These are phyloP conservation scores for Rauvolfia tetraphylla DNA, from an alignment of 257 asterid genomes.

Conservation along the genomic window DNA sequence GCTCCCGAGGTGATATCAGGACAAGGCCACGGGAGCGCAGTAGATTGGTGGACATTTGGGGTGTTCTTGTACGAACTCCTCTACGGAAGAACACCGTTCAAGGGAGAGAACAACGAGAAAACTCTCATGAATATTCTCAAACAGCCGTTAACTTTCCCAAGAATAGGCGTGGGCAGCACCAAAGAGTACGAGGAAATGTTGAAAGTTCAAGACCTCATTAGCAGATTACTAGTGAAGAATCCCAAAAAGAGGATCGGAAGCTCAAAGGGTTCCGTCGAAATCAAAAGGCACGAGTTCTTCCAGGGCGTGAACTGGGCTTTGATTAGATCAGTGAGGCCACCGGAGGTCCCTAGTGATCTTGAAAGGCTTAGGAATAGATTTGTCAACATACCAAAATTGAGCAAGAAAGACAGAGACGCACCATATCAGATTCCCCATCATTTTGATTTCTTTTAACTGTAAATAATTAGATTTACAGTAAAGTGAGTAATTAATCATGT, in stretches of 20 bases:
- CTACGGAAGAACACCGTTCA: constrained; percentile 63
- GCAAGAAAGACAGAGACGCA: constrained; percentile 42
- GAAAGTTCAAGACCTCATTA: constrained; percentile 56
- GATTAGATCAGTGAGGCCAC: constrained; percentile 47
- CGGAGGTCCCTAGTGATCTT: constrained; percentile 34
- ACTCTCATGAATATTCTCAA: constrained; percentile 66
- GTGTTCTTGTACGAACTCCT: constrained; percentile 60
- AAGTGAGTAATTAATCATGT: constrained; percentile 15
- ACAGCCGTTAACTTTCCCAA: constrained; percentile 49
- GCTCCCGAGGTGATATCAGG: constrained; percentile 88
- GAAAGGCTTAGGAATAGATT: constrained; percentile 20
- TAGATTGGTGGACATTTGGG: constrained; percentile 90
- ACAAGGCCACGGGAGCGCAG: constrained; percentile 83
- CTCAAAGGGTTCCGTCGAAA: constrained; percentile 63
- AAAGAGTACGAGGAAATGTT: constrained; percentile 34
- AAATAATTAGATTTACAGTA: constrained; percentile 19
- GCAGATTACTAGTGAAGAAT: constrained; percentile 55
- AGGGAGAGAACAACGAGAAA: constrained; percentile 65
- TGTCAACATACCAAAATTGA: constrained; percentile 21
- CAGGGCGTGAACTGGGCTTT: constrained; percentile 79
- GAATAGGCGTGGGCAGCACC: constrained; percentile 29
- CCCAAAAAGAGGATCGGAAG: constrained; percentile 59
- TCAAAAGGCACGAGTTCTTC: constrained; percentile 64
- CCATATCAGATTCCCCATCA: constrained; percentile 44
- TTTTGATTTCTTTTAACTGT: constrained; percentile 41